Evolutionary conservation across 257 asterid genomes (phyloP).

Genomic region (Jacaranda mimosifolia): DNA sequence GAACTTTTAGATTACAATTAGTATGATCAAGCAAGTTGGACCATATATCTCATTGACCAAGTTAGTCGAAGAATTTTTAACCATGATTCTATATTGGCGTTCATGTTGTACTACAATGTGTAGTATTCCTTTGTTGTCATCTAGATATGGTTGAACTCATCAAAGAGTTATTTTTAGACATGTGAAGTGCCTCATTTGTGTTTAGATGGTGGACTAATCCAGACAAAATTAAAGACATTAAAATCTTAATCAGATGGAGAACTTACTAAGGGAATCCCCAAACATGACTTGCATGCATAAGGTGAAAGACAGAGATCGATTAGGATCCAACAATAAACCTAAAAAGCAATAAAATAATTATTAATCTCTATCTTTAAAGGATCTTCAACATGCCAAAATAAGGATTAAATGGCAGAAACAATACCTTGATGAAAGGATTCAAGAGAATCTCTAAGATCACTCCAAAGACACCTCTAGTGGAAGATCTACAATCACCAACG

Average conservation of each 20-base stretch:
- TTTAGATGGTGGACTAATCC: constrained; percentile 87
- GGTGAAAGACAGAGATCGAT: constrained; percentile 41
- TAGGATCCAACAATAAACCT: too few species aligned
- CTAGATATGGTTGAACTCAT: constrained; percentile 12
- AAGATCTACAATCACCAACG: too few species aligned
- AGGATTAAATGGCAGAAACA: too few species aligned
- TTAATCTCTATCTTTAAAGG: too few species aligned
- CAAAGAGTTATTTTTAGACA: not conserved
- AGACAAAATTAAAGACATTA: constrained; percentile 67
- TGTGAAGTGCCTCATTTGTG: constrained; percentile 21
- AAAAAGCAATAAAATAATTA: too few species aligned
- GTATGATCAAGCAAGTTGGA: too few species aligned
- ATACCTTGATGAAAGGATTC: too few species aligned
- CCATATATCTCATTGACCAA: too few species aligned
- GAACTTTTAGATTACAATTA: not conserved
- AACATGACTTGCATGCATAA: constrained; percentile 54
- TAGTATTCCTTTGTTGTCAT: not conserved
- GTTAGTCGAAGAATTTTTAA: not conserved
- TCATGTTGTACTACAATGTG: not conserved
- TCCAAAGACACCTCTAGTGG: too few species aligned
- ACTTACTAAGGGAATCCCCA: constrained; percentile 63
- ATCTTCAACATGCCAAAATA: too few species aligned
- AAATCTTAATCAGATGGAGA: constrained; percentile 83
- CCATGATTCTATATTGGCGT: not conserved
- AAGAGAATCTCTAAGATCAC: too few species aligned